These are phyloP conservation scores for Colletotrichum gigasporum DNA, from an alignment of 2,329 filamentous ascomycete genomes.

Conservation along the genomic window DNA sequence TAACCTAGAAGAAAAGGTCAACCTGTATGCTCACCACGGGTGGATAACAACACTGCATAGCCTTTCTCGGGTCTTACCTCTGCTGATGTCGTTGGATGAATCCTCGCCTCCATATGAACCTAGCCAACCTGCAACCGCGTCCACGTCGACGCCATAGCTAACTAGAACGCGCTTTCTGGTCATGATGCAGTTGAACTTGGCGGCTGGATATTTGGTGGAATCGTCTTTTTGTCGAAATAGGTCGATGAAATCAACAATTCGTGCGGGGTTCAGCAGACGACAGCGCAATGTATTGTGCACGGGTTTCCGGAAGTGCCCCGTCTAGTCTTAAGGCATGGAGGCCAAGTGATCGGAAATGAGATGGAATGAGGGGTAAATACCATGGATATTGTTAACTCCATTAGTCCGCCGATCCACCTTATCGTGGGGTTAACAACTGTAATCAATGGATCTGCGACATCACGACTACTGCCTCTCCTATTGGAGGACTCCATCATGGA, in stretches of 20 bases:
- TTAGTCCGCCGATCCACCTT: not conserved
- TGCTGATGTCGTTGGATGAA: conserved; percentile 75
- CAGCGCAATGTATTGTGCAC: too few species aligned
- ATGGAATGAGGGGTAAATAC: conserved; percentile 16
- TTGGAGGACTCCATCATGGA: not conserved
- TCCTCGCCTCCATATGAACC: conserved; percentile 80
- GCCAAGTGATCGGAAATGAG: too few species aligned
- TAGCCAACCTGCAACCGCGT: conserved; percentile 81
- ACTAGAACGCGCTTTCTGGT: conserved; percentile 48
- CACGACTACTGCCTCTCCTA: not conserved
- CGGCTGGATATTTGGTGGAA: not conserved
- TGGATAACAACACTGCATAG: too few species aligned
- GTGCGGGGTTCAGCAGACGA: not conserved
- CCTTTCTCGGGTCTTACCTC: conserved; percentile 63
- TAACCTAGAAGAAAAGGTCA: conserved; percentile 52
- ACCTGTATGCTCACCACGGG: not conserved
- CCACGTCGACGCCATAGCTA: conserved; percentile 77
- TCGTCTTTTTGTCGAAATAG: not conserved
- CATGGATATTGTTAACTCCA: not conserved
- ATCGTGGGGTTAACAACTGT: not conserved
- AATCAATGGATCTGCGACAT: not conserved
- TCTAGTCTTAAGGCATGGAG: not conserved
- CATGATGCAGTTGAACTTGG: conserved; percentile 39
- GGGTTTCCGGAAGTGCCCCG: too few species aligned
- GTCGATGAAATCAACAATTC: not conserved